Evolutionary conservation across 176 grass and related monocot genomes (phyloP).

Genomic region (Bothriochloa decipiens): DNA sequence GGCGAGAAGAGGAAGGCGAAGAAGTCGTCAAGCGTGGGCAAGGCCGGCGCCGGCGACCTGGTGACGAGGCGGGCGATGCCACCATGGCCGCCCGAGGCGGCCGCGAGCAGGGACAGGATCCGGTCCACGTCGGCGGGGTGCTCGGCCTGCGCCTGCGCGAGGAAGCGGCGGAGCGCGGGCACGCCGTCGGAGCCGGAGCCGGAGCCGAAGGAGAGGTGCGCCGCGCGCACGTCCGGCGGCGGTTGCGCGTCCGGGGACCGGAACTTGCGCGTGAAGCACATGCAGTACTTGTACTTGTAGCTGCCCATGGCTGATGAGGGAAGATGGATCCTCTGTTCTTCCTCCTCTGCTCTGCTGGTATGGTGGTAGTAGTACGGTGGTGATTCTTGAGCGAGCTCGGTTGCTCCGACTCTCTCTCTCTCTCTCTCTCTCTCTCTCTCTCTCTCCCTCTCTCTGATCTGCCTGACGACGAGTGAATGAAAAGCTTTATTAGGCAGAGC

Average conservation of each 20-base stretch:
- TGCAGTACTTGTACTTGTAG: constrained; percentile 66
- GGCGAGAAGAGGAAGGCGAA: constrained; percentile 67
- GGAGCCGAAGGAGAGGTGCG: constrained; percentile 22
- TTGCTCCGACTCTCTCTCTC: too few relatives aligned
- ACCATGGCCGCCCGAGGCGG: not conserved
- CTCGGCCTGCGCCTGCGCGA: constrained; percentile 55
- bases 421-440: too few relatives aligned
- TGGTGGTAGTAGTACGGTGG: too few relatives aligned
- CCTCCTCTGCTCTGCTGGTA: not conserved
- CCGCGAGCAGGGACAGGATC: constrained; percentile 36
- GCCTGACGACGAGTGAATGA: too few relatives aligned
- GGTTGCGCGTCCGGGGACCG: constrained; percentile 53
- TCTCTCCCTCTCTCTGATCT: too few relatives aligned
- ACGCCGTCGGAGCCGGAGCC: not conserved
- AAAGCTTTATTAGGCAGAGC: too few relatives aligned
- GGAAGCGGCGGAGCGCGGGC: constrained; percentile 45
- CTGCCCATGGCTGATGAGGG: constrained; percentile 21
- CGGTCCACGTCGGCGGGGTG: constrained; percentile 40
- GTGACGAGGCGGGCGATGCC: constrained; percentile 47
- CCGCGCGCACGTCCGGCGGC: constrained; percentile 63
- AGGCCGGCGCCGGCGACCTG: not conserved
- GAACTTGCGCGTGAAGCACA: constrained; percentile 96
- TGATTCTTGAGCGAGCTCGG: too few relatives aligned
- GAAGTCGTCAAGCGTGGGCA: constrained; percentile 62
- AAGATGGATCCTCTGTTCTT: not conserved